phyloP scores from a whole-genome alignment of 441 rosid genomes.

The Corymbia calophylla region DNA sequence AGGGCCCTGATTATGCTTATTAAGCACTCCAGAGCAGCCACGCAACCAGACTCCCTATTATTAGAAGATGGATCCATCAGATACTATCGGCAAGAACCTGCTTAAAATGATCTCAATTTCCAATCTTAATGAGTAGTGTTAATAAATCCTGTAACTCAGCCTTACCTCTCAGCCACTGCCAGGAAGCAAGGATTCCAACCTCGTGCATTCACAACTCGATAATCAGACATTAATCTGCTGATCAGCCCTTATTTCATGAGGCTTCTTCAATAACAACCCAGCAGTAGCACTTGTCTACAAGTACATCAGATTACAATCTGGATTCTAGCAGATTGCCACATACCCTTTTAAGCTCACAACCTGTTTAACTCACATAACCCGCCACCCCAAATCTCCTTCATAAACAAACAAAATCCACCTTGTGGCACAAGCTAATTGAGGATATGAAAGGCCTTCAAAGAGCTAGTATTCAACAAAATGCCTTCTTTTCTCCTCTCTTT shows the following conservation, averaged over 20 bases:
- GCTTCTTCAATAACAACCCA: not conserved
- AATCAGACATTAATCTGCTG: not conserved
- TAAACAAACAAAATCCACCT: not conserved
- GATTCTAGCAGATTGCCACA: not conserved
- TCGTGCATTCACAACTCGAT: not conserved
- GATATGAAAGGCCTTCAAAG: not conserved
- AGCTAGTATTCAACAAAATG: not conserved
- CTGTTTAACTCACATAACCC: not conserved
- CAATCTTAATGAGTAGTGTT: not conserved
- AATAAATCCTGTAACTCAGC: not conserved
- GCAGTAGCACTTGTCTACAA: not conserved
- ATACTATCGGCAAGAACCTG: slow-evolving; percentile 9
- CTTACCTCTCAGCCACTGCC: not conserved
- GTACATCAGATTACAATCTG: not conserved
- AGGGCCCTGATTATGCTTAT: slow-evolving; percentile 95
- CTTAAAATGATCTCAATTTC: not conserved
- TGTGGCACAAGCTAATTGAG: not conserved
- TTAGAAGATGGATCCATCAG: slow-evolving; percentile 61
- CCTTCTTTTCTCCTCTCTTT: not conserved
- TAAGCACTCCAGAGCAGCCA: slow-evolving; percentile 97
- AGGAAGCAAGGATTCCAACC: not conserved
- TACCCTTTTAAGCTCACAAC: not conserved
- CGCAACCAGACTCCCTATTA: slow-evolving; percentile 43
- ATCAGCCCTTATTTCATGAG: not conserved
- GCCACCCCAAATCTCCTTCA: not conserved